Base-by-base conservation (phyloP, 1,284 basidiomycete species). In the Trichosporon ovoides region DNA sequence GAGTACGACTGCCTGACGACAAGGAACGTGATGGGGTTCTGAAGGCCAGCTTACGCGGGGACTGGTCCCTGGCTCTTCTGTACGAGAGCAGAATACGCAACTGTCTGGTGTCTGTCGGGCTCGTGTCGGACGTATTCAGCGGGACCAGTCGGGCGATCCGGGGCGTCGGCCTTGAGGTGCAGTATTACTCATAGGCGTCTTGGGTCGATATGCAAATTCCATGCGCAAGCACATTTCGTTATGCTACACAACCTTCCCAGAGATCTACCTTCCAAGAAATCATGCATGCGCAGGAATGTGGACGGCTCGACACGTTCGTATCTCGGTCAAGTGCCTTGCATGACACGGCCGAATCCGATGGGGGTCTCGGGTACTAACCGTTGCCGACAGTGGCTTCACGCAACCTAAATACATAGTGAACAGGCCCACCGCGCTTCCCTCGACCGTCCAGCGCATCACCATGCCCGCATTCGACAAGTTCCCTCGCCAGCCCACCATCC, bases 61-160 rank as follows among this genome's bases (percentile, higher is more conserved):
- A 87, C 61, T 88, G 89, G 65, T 87, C 91, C 65, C 81, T 96
- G 31, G 88, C 93, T 6, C 75, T 98, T 34, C 84, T 97, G 71
- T 98, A 94, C 89, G 92, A 97, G 79, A 90, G 92, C 7, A 84
- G 91, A n/a, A 78, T 97, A 67, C 83, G 87, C 46, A 91, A 91
- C 68, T 87, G 93, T 78, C 81, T 98, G 16, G 85, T 98, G 64
- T 89, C 90, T 60, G 77, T 95, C 31, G 94, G 94, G 3, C 84
- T 96, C 14, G 84, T 91, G 14, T 90, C 91, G 5, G 90, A 97
- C 71, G 81, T 98, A 11, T 84, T 88, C n/a, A 87, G 85, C 69
- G 81, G 87, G 36, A 82, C 85, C 55, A 54, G 58, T 18, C 88
- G 87, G 72, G 90, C 91, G 2, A 89, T 97, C 61, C 86, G 86